phyloP scores from a whole-genome alignment of 805 yeast genomes.

The Candida rishiriensis region DNA sequence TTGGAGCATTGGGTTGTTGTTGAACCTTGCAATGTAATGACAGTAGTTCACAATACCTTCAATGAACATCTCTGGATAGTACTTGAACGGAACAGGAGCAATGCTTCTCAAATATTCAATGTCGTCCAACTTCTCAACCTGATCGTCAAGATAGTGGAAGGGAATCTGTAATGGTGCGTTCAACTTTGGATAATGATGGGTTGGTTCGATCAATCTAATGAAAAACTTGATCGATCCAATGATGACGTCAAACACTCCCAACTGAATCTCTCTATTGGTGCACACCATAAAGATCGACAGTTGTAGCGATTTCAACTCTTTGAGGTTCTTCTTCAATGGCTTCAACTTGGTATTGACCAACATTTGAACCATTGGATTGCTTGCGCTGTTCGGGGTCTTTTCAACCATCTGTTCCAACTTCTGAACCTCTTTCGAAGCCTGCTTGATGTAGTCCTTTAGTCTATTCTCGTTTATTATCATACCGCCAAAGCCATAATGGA shows the following conservation, averaged over 20 bases:
- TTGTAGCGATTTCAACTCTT: constrained; percentile 38
- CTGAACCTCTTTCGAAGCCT: constrained; percentile 50
- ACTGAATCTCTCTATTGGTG: constrained; percentile 50
- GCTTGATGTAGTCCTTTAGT: constrained; percentile 43
- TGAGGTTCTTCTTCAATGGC: constrained; percentile 32
- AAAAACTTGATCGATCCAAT: constrained; percentile 73
- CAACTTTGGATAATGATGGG: constrained; percentile 54
- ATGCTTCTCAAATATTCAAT: constrained; percentile 62
- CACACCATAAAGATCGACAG: constrained; percentile 63
- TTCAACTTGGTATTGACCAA: constrained; percentile 24
- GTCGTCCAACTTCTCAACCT: constrained; percentile 68
- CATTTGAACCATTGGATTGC: constrained; percentile 28
- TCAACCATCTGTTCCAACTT: constrained; percentile 38
- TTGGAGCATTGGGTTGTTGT: constrained; percentile 51
- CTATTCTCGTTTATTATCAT: constrained; percentile 53
- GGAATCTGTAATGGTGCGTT: constrained; percentile 45
- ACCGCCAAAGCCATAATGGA: constrained; percentile 90
- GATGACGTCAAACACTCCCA: constrained; percentile 70
- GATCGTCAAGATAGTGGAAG: constrained; percentile 52
- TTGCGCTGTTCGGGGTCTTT: constrained; percentile 8
- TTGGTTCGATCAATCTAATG: constrained; percentile 68
- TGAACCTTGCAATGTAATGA: constrained; percentile 52
- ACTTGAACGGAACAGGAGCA: constrained; percentile 74
- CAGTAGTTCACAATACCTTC: constrained; percentile 79
- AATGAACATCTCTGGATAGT: constrained; percentile 77